Evolutionary conservation across 2,329 filamentous ascomycete species (phyloP), one percentile per base, ranked within the genome.

Genomic region (Ophiosphaerella narmari): DNA sequence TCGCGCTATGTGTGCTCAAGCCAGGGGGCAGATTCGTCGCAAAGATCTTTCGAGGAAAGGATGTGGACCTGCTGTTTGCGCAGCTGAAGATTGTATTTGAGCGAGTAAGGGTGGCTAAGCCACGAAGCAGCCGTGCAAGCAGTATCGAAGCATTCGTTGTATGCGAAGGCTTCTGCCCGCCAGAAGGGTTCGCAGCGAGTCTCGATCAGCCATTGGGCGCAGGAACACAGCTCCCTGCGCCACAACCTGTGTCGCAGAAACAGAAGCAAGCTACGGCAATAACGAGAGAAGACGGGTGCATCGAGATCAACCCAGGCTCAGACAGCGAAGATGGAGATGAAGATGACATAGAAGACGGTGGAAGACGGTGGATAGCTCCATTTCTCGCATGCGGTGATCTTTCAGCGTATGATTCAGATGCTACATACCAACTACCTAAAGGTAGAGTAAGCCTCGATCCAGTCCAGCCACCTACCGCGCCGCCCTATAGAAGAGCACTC

Each of bases 361-460:
- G 85, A 52, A 73, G 79, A 26, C 79, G 88, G 43, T 97, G 93
- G 91, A 93, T 97, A 62, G 91, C 92, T 3, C 91, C 93, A 0
- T 99, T 99, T 70, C 83, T 99, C 65, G 92, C 94, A n/a, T 99
- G 94, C 71, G 94, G 94, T 39, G 94, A 99, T 74, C 80, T 99
- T 45, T 95, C 91, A 21, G 87, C 90, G 9, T 99, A 92, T 77
- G 94, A 99, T 77, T 91, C 93, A 0, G 94, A 99, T 78, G 93
- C 94, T 4, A 94, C 92, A 4, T 97, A 97, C 74, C 84, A 89
- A 60, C 79, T 99, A 14, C 92, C 94, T 0, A 88, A 92, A 52
- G 89, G 91, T 59, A 85, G 95, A 67, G 83, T 95, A 44, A 92
- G 88, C 60, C 81, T 97, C 41, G 91, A 97, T 70, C 94, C 94